These are phyloP conservation scores for Chionographis japonica DNA, from an alignment of 106 monocot genomes.

Conservation along the genomic window DNA sequence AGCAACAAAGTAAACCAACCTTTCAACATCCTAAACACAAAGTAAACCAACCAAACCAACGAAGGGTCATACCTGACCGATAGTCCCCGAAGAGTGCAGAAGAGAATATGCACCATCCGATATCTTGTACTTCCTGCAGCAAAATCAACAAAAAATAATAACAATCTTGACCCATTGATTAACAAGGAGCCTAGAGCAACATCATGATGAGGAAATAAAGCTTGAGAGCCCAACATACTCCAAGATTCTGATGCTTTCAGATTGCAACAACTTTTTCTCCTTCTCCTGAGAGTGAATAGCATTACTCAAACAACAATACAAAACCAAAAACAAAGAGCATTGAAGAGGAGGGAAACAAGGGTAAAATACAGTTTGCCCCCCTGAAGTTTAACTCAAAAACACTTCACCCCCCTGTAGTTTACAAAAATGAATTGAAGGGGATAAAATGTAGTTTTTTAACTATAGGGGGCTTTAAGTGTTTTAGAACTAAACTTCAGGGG, in stretches of 20 bases:
- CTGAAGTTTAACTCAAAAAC: too few species aligned
- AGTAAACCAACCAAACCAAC: not conserved
- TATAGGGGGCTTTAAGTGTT: too few species aligned
- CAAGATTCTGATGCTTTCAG: conserved; percentile 54
- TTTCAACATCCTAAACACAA: not conserved
- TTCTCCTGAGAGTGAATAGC: conserved; percentile 42
- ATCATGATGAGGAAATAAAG: not conserved
- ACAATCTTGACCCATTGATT: not conserved
- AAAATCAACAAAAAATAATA: not conserved
- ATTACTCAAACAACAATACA: not conserved
- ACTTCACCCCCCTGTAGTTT: too few species aligned
- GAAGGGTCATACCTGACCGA: conserved; percentile 62
- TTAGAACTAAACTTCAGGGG: too few species aligned
- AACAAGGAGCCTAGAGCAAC: not conserved
- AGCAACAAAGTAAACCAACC: not conserved
- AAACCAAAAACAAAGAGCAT: not conserved
- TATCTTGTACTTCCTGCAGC: conserved; percentile 67
- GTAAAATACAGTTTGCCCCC: not conserved
- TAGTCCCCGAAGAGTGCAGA: conserved; percentile 83
- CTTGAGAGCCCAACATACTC: conserved; percentile 42
- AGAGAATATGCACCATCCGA: conserved; percentile 54
- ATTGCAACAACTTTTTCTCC: conserved; percentile 49
- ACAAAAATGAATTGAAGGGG: too few species aligned
- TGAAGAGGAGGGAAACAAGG: not conserved
- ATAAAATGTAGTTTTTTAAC: too few species aligned